Evolutionary conservation across 768 basidiomycete genomes (phyloP).

Genomic region (Boletus rubroflammeus): DNA sequence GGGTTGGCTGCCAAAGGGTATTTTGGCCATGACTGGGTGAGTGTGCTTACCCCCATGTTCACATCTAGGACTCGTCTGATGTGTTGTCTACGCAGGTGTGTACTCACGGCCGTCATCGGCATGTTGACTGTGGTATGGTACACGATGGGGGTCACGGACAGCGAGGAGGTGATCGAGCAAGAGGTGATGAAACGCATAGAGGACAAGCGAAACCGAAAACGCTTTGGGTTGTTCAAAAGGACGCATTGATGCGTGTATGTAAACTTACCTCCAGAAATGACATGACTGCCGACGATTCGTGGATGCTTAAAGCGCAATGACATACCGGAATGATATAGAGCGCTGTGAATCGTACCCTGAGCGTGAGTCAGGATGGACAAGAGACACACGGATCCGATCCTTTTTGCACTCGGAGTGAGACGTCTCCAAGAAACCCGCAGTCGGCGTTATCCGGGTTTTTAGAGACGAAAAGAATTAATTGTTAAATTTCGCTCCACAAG

Average conservation of each 20-base stretch:
- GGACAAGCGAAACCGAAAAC: slow-evolving; percentile 49
- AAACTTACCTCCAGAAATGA: too few species aligned
- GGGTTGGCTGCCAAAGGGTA: slow-evolving; percentile 72
- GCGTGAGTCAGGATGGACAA: too few species aligned
- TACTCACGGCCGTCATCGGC: slow-evolving; percentile 79
- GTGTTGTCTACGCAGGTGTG: slow-evolving; percentile 50
- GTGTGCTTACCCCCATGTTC: slow-evolving; percentile 12
- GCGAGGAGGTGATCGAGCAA: slow-evolving; percentile 78
- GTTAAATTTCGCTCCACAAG: slow-evolving; percentile 13
- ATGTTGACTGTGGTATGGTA: slow-evolving; percentile 88
- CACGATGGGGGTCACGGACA: slow-evolving; percentile 63
- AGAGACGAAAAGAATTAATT: slow-evolving; percentile 7
- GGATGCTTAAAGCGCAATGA: neutral
- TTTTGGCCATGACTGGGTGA: slow-evolving; percentile 72
- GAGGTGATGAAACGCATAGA: slow-evolving; percentile 57
- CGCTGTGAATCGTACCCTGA: neutral
- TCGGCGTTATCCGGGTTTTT: slow-evolving; percentile 25
- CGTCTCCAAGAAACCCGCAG: neutral
- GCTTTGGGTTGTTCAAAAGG: slow-evolving; percentile 39
- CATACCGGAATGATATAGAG: too few species aligned
- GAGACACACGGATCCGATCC: too few species aligned
- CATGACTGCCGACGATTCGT: too few species aligned
- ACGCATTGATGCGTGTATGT: neutral
- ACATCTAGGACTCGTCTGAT: neutral
- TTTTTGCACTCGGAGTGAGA: neutral